Base-by-base conservation (phyloP, 768 basidiomycete species). In the Leccinum truebloodii region DNA sequence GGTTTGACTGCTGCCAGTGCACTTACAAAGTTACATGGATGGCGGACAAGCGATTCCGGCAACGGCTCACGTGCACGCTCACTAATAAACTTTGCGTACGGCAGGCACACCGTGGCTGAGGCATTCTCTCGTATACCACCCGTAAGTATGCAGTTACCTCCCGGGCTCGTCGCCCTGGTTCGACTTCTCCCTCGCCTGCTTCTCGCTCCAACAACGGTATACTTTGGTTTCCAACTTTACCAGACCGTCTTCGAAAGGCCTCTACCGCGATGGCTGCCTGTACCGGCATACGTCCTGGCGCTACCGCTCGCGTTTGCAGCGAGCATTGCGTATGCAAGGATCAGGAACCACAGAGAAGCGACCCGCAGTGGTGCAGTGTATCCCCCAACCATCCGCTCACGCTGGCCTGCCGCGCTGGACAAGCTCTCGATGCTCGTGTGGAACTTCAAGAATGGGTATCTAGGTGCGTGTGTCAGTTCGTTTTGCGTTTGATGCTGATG, bases 331-430 rank as follows among this genome's bases (percentile, higher is more conserved):
- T 87, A 83, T 59, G 74, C 85, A 48, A 54, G 66, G 0, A 82
- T 85, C 3, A 79, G 80, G 13, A 69, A 81, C 14, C 73, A 66
- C 39, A 74, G 79, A 8, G 68, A 74, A 12, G 85, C 85, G 8
- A 76, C 76, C 8, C 69, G 70, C 1, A 52, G 76, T 20, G 85
- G 83, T 5, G 84, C 84, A 28, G 77, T 79, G 10, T 68, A 81
- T 22, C 69, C 80, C 0, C 82, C 81, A 1, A 69, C 60, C 16
- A 67, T 73, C 1, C 60, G 67, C 28, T 81, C 81, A 0, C 78
- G 71, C 46, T 73, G 62, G 67, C 71, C 77, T 6, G 83, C 81
- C 26, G 82, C 79, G 59, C n/a, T 81, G 3, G 84, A 85, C 60
- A 63, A 83, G 16, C 65, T 84, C 26, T 62, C 64, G n/a, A 58